phyloP scores from a whole-genome alignment of 179 eudicot genomes.

The Beta macrorhiza region DNA sequence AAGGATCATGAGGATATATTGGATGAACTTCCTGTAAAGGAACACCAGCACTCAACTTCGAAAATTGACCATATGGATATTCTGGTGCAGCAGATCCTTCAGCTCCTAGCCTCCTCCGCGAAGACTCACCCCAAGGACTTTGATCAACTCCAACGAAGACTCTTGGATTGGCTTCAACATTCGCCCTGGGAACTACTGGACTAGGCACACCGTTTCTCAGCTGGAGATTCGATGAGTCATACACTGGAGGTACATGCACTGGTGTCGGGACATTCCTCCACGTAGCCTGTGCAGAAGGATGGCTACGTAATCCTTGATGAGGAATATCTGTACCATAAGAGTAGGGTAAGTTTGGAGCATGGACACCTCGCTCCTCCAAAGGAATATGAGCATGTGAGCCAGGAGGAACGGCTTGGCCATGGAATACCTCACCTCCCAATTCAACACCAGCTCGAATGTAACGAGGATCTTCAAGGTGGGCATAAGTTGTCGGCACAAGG shows the following conservation, averaged over 20 bases:
- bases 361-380: slow-evolving; percentile 53
- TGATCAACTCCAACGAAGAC: slow-evolving; percentile 56
- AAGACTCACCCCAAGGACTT: slow-evolving; percentile 60
- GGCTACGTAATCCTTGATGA: slow-evolving; percentile 55
- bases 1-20: slow-evolving; percentile 36
- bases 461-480: slow-evolving; percentile 56
- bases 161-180: slow-evolving; percentile 60
- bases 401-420: slow-evolving; percentile 47
- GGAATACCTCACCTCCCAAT: slow-evolving; percentile 54
- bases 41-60: slow-evolving; percentile 33
- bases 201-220: slow-evolving; percentile 46
- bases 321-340: slow-evolving; percentile 56
- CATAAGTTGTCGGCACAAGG: slow-evolving; percentile 40
- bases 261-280: slow-evolving; percentile 60
- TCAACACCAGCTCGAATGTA: slow-evolving; percentile 58
- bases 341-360: slow-evolving; percentile 48
- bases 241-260: slow-evolving; percentile 43
- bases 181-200: slow-evolving; percentile 47
- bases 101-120: slow-evolving; percentile 45
- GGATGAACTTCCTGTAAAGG: slow-evolving; percentile 42
- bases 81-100: slow-evolving; percentile 55
- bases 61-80: slow-evolving; percentile 40
- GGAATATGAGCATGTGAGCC: slow-evolving; percentile 56
- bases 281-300: slow-evolving; percentile 44
- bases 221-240: slow-evolving; percentile 51